Conservation (phyloP, 306 rosid species). For the Cicer bijugum region DNA sequence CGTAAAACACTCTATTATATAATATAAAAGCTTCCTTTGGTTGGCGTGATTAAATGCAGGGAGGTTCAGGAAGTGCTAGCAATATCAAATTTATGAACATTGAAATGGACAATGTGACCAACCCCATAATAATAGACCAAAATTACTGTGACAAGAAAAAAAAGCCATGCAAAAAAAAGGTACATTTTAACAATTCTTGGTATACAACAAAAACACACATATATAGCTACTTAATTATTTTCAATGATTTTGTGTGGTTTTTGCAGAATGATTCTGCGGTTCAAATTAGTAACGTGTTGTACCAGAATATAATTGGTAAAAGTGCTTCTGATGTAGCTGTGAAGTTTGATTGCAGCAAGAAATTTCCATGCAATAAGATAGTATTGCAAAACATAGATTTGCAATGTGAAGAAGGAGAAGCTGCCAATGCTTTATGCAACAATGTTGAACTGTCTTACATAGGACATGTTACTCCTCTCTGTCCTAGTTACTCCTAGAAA, state of each 20-base stretch:
- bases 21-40: neutral
- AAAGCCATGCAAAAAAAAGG: constrained; percentile 60
- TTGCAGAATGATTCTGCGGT: constrained; percentile 55
- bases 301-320: constrained; percentile 68
- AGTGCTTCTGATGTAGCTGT: constrained; percentile 71
- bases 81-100: constrained; percentile 66
- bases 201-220: no score
- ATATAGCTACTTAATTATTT: neutral
- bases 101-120: constrained; percentile 62
- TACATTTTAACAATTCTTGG: neutral
- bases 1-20: no score
- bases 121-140: constrained; percentile 77
- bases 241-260: neutral
- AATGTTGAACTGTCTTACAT: constrained; percentile 46
- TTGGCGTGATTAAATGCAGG: constrained; percentile 48
- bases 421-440: constrained; percentile 54
- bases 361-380: constrained; percentile 59
- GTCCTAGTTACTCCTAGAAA: constrained; percentile 38
- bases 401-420: constrained; percentile 22
- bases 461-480: constrained; percentile 60
- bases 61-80: constrained; percentile 78
- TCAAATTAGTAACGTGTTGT: constrained; percentile 67
- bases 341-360: constrained; percentile 72
- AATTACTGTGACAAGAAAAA: constrained; percentile 66
- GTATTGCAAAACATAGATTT: constrained; percentile 57